phyloP scores from a whole-genome alignment of 1,284 basidiomycete genomes.

The Cryptococcus amylolentus region DNA sequence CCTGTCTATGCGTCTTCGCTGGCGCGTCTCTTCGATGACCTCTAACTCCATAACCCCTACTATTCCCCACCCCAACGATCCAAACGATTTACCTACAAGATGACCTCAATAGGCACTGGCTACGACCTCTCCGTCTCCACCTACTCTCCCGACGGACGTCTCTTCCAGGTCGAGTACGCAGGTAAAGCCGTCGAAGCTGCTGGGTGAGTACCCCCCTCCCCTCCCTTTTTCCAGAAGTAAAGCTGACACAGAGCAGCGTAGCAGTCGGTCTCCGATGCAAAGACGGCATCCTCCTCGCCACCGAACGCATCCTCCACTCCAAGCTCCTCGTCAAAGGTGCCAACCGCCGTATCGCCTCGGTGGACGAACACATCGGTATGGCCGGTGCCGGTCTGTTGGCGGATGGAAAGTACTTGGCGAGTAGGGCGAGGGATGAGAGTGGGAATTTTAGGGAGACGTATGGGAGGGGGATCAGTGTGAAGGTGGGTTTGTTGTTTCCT shows the following conservation, averaged over 20 bases:
- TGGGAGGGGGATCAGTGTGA: conserved; percentile 71
- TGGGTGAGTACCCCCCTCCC: conserved; percentile 57
- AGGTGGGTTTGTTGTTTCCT: conserved; percentile 55
- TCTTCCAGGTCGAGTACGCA: conserved; percentile 99
- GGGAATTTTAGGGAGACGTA: conserved; percentile 71
- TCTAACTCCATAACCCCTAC: neutral
- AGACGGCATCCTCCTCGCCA: conserved; percentile 89
- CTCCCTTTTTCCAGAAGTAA: neutral
- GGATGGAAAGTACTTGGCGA: conserved; percentile 86
- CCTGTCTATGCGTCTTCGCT: neutral
- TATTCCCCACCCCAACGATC: too few relatives aligned
- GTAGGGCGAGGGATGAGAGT: conserved; percentile 81
- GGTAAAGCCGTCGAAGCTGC: conserved; percentile 98
- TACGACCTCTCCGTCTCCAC: conserved; percentile 98
- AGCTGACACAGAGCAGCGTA: conserved; percentile 56
- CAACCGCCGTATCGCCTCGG: conserved; percentile 87
- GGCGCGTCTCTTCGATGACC: neutral
- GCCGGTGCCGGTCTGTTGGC: conserved; percentile 91
- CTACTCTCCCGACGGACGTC: conserved; percentile 96
- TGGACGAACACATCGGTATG: conserved; percentile 90
- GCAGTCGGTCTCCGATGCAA: conserved; percentile 87
- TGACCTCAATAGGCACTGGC: conserved; percentile 97
- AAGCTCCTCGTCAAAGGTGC: conserved; percentile 92
- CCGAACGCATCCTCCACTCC: conserved; percentile 97
- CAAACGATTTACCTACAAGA: conserved; percentile 40